Evolutionary conservation across 768 basidiomycete species (phyloP).

Genomic region (Mycena indigotica): DNA sequence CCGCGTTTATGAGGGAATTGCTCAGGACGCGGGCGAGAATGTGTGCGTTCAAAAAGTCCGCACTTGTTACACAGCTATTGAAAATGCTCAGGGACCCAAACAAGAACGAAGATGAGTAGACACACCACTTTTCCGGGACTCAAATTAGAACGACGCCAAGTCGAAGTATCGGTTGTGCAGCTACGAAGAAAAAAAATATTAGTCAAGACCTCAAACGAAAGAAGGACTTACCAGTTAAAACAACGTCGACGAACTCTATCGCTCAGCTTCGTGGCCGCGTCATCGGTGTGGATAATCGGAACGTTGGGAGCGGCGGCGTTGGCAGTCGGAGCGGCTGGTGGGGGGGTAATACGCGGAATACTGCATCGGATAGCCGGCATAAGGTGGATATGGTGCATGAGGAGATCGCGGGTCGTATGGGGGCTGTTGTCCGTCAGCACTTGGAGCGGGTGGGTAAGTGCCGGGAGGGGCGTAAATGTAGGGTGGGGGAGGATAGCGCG

Average conservation of each 20-base stretch:
- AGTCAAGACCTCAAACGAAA: too few species aligned
- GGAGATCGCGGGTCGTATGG: not conserved
- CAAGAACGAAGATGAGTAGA: not conserved
- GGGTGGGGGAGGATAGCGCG: not conserved
- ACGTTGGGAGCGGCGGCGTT: not conserved
- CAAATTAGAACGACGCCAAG: constrained; percentile 58
- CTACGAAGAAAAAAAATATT: too few species aligned
- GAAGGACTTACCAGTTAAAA: too few species aligned
- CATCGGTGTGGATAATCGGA: constrained; percentile 44
- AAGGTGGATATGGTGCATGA: not conserved
- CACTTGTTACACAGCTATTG: constrained; percentile 40
- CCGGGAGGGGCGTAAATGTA: not conserved
- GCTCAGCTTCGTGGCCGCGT: constrained; percentile 57
- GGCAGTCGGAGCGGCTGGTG: not conserved
- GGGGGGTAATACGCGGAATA: not conserved
- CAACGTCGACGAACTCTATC: constrained; percentile 57
- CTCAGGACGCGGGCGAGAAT: constrained; percentile 49
- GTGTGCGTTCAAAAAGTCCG: constrained; percentile 57
- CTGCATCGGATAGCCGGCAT: not conserved
- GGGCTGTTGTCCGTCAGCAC: too few species aligned
- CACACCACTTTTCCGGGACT: constrained; percentile 54
- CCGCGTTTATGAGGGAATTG: not conserved
- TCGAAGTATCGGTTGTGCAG: constrained; percentile 59
- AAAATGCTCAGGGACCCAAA: not conserved
- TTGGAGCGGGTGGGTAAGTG: too few species aligned